A percentile compares a stretch with the other conserved stretches of the same genome.
phyloP scores from a whole-genome alignment of 2,329 filamentous ascomycete genomes.

The Penicillium sp. region DNA sequence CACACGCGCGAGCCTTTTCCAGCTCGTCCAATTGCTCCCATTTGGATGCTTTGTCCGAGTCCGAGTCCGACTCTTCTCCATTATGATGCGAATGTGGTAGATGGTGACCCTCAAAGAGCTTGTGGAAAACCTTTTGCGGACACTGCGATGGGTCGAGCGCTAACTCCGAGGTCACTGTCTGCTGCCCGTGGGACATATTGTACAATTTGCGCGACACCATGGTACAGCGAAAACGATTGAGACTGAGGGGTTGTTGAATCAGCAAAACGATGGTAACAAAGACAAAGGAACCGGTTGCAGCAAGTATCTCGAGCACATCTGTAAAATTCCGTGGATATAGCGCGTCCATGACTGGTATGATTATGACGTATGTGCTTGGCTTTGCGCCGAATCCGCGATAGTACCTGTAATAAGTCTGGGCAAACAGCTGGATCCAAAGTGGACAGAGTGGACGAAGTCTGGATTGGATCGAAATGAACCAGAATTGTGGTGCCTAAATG shows the following conservation, averaged over 20 bases:
- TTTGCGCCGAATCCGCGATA: too few relatives aligned
- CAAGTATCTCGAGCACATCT: neutral
- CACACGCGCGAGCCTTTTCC: constrained; percentile 60
- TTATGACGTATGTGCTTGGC: constrained; percentile 5
- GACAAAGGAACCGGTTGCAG: neutral
- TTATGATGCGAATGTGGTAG: neutral
- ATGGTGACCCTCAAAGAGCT: constrained; percentile 52
- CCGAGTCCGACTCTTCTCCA: constrained; percentile 26
- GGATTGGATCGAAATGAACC: neutral
- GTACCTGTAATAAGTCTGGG: too few relatives aligned
- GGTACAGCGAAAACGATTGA: constrained; percentile 11
- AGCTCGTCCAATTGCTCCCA: constrained; percentile 47
- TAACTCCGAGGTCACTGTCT: constrained; percentile 61
- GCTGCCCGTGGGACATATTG: constrained; percentile 53
- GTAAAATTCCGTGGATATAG: neutral
- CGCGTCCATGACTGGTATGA: neutral
- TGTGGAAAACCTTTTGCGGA: constrained; percentile 58
- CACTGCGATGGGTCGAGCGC: constrained; percentile 56
- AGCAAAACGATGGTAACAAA: neutral
- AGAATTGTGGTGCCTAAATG: constrained; percentile 4
- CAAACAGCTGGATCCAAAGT: neutral
- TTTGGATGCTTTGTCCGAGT: constrained; percentile 19
- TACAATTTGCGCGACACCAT: constrained; percentile 53
- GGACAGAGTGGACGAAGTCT: neutral
- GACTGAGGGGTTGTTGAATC: constrained; percentile 16